Evolutionary conservation across 2,329 filamentous ascomycete species (phyloP).

Genomic region (Mollisiaceae sp.): DNA sequence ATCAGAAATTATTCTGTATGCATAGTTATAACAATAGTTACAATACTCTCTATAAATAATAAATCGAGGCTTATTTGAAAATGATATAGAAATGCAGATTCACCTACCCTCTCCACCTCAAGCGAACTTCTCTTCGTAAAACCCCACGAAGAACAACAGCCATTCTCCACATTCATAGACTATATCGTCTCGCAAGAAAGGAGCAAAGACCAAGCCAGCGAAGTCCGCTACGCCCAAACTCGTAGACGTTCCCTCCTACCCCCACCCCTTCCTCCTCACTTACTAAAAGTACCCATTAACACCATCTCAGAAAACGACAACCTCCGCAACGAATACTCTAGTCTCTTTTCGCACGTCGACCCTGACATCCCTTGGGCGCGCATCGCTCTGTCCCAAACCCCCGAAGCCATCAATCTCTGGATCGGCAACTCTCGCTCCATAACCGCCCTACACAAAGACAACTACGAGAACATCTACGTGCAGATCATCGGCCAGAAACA

Average conservation of each 20-base stretch:
- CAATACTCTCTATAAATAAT: too few species aligned
- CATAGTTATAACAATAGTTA: too few species aligned
- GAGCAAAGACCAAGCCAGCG: slow-evolving; percentile 41
- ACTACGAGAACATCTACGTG: slow-evolving; percentile 85
- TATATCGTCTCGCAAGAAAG: slow-evolving; percentile 64
- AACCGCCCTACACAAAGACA: slow-evolving; percentile 80
- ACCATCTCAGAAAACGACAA: slow-evolving; percentile 73
- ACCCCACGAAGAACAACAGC: slow-evolving; percentile 69
- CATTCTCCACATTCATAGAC: slow-evolving; percentile 66
- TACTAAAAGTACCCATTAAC: background rate
- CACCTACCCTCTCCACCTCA: slow-evolving; percentile 50
- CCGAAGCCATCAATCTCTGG: slow-evolving; percentile 79
- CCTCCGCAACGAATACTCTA: slow-evolving; percentile 71
- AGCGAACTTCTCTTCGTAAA: slow-evolving; percentile 66
- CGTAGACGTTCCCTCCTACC: slow-evolving; percentile 52
- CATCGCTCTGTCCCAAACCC: slow-evolving; percentile 67
- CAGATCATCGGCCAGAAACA: slow-evolving; percentile 76
- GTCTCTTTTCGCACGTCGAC: slow-evolving; percentile 67
- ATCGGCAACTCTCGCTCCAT: slow-evolving; percentile 73
- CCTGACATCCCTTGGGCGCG: slow-evolving; percentile 72
- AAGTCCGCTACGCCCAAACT: slow-evolving; percentile 76
- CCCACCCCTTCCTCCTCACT: background rate
- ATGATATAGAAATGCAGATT: slow-evolving; percentile 56
- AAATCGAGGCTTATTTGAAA: too few species aligned
- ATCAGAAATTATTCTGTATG: too few species aligned